Evolutionary conservation across 768 basidiomycete genomes (phyloP), one percentile per base, ranked within the genome.

Genomic region (Tylopilus felleus): DNA sequence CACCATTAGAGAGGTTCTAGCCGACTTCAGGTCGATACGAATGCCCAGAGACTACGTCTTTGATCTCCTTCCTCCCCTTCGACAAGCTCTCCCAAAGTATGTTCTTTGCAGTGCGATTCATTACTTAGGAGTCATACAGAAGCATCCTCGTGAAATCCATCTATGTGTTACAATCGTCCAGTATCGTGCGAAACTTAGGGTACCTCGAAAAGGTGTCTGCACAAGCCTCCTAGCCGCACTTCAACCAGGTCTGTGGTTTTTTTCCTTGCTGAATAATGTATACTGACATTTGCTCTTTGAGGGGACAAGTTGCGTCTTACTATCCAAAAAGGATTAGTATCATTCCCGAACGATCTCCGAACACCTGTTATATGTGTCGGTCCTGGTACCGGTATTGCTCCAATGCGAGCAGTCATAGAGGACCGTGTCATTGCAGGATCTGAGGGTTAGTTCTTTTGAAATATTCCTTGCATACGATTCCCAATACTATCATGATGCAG

Each of bases 301-400:
- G 88, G 84, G 9, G 78, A 81, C 55, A 74, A 70, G 14, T 67
- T 96, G 13, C 75, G 77, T 4, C 75, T 95, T 13, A 82, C 82
- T 1, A 74, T 93, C 25, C 77, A 80, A 59, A 80, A 77, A 50
- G 88, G 90, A 0, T 64, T 88, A 21, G 75, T 91, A 47, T 73
- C 65, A 17, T 74, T 90, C 1, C 88, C 88, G 0, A 58, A 69
- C 0, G 66, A 75, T 51, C 65, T 72, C 19, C 50, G 51, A 19
- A 61, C 72, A 21, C 95, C 95, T 0, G 75, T 95, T 4, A 85
- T 98, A 36, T 90, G 93, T 60, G 75, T 99, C 28, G 94, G 95
- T 0, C 97, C 97, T 13, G 97, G 96, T 0, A 98, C 96, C 0
- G 97, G 97, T 12, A 74, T 98, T 7, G 95, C 95, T 0, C 94